Conservation (phyloP, 225 moss, liverwort and hornwort genomes). For the Physcomitrium patens region DNA sequence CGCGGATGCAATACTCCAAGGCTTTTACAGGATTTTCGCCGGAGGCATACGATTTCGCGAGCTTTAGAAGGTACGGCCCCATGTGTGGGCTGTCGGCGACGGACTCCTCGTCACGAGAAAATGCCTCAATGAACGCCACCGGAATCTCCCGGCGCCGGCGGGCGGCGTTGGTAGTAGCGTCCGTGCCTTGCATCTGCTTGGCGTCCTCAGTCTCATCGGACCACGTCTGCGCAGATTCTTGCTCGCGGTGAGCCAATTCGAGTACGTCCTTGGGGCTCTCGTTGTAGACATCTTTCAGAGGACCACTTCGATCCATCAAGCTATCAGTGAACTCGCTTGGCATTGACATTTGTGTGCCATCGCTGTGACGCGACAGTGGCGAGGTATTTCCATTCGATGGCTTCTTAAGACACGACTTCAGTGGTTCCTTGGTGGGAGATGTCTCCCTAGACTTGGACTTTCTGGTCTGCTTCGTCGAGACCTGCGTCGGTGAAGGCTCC, state of each 20-base stretch:
- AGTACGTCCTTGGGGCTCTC: slow-evolving; percentile 28
- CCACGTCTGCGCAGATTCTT: slow-evolving; percentile 21
- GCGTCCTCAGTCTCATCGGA: slow-evolving; percentile 14
- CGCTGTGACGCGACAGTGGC: slow-evolving; percentile 43
- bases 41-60: slow-evolving; percentile 52
- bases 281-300: slow-evolving; percentile 22
- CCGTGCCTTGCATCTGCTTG: background rate
- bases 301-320: slow-evolving; percentile 38
- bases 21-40: slow-evolving; percentile 60
- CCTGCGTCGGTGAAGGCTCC: slow-evolving; percentile 40
- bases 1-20: slow-evolving; percentile 55
- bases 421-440: slow-evolving; percentile 44
- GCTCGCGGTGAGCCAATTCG: slow-evolving; percentile 17
- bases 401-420: slow-evolving; percentile 60
- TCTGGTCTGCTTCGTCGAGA: background rate
- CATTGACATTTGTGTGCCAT: slow-evolving; percentile 52
- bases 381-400: slow-evolving; percentile 33
- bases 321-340: slow-evolving; percentile 48
- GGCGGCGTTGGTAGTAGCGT: background rate
- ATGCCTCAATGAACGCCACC: slow-evolving; percentile 50
- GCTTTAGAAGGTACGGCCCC: slow-evolving; percentile 56
- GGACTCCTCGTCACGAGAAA: slow-evolving; percentile 48
- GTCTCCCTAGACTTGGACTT: slow-evolving; percentile 38
- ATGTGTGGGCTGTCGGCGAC: slow-evolving; percentile 48
- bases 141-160: slow-evolving; percentile 38